Base-by-base conservation (phyloP, 768 basidiomycete genomes). In the Lactarius akahatsu region DNA sequence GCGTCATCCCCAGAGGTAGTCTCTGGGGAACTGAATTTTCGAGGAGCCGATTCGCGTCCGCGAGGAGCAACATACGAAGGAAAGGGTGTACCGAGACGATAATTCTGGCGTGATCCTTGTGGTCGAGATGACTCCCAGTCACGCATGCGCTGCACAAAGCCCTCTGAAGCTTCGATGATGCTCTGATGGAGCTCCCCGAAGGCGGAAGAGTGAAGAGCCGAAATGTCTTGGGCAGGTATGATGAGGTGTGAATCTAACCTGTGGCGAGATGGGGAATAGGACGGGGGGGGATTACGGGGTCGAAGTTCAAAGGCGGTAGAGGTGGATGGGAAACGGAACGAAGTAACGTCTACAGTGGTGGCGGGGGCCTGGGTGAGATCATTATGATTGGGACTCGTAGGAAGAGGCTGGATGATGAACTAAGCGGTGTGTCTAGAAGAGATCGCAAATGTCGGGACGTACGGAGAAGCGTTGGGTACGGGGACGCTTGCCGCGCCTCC, bases 111-210 rank as follows among this genome's bases (percentile, higher is more conserved):
- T 77, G 77, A 65, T 77, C 76, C 23, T 43, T 62, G 63, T 23
- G 82, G 82, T 63, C 85, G 79, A 30, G 80, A 79, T 58, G 79
- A 76, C 74, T 91, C 89, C 72, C 86, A 88, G 69, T 89, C 85
- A 63, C 86, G 86, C 89, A 91, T 91, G 60, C 86, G 85, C 63
- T 80, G 82, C 15, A 91, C 81, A 57, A 91, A 80, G 8, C 86
- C 84, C 70, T 91, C 88, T 23, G 86, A 88, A 68, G 79, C 85
- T 70, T 89, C 84, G 34, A 80, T 79, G 26, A 91, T 80, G 68
- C 83, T 88, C 71, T 81, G 79, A 54, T 80, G 85, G 45, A 91
- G 81, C 69, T 89, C 87, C 75, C 81, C 80, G 66, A 89, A 89
- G 6, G 90, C 89, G 63, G 79, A 80, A 0, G 87, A 85, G 64